Evolutionary conservation across 345 rosid genomes (phyloP), one percentile per base, ranked within the genome.

Genomic region (Populus euphratica): DNA sequence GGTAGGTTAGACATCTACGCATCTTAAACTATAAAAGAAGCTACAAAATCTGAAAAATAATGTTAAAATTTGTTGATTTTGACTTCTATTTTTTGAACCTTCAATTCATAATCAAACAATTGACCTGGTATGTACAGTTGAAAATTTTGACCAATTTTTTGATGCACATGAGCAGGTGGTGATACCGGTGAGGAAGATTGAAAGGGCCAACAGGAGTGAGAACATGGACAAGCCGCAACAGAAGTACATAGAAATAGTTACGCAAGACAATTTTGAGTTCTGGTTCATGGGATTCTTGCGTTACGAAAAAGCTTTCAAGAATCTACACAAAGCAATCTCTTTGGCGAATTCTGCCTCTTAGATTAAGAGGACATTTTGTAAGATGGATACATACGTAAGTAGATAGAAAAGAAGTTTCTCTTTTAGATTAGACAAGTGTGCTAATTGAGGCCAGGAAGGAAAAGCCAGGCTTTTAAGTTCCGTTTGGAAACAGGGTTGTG

Each of bases 181-280:
- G 75, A 72, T 72, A 50, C 75, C 75, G 18, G 35, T 35, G 3
- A 6, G 66, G 49, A 72, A 72, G 75, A n/a, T 72, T 14, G 31
- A 27, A 25, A 72, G 64, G 52, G 74, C 33, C 14, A 52, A 20
- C 9, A 62, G 54, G 11, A 72, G 74, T 72, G 63, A 50, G 31
- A 72, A 72, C 13, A 62, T 49, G 29, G 35, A 72, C 5, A 72
- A 73, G 44, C 75, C 75, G 49, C 31, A 38, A 16, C 64, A 20
- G 49, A 54, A 72, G 29, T 73, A 73, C 47, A 27, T 33, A n/a
- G 49, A 73, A 61, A 73, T 73, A 61, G n/a, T 56, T 6, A 73
- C 54, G 5, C 50, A 33, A 3, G 76, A 61, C 50, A 39, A 25
- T 38, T 73, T 56, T 61, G 38, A 72, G 6, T 72, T 72, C 71